These are phyloP conservation scores for Coniochaeta sp. DNA, from an alignment of 2,329 filamentous ascomycete species.

Conservation along the genomic window DNA sequence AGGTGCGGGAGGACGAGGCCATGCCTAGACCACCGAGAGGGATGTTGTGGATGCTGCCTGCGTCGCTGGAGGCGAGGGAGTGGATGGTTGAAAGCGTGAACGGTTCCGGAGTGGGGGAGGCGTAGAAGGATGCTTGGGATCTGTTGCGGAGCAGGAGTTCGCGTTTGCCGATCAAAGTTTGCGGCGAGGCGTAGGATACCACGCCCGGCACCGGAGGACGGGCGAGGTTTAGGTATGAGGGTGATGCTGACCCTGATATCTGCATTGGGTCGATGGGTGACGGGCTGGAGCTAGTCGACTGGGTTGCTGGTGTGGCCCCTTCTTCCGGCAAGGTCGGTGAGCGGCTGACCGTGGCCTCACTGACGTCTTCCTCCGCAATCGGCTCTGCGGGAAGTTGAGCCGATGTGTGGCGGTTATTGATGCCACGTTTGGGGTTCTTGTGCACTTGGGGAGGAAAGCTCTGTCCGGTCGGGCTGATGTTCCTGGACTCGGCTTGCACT, in stretches of 20 bases:
- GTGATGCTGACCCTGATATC: slow-evolving; percentile 7
- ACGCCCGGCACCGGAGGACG: slow-evolving; percentile 32
- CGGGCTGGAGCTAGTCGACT: slow-evolving; percentile 12
- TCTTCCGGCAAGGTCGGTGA: slow-evolving; percentile 3
- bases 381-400: slow-evolving; percentile 22
- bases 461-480: neutral
- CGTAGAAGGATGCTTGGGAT: slow-evolving; percentile 28
- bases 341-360: slow-evolving; percentile 6
- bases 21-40: slow-evolving; percentile 1
- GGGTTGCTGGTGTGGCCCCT: neutral
- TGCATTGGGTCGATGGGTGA: slow-evolving; percentile 14
- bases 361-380: slow-evolving; percentile 34
- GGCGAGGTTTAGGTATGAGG: slow-evolving; percentile 11
- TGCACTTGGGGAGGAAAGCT: slow-evolving; percentile 8
- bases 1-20: neutral
- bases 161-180: slow-evolving; percentile 49
- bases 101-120: slow-evolving; percentile 9
- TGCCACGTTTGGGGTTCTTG: slow-evolving; percentile 3
- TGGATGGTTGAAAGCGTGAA: slow-evolving; percentile 9
- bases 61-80: slow-evolving; percentile 2
- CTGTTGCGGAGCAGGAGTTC: slow-evolving; percentile 47
- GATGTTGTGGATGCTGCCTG: slow-evolving; percentile 5
- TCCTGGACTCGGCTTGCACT: slow-evolving; percentile 3
- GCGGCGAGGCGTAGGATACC: slow-evolving; percentile 42
- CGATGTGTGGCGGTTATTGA: slow-evolving; percentile 15